phyloP scores from a whole-genome alignment of 768 basidiomycete species.

The Lanmaoa rubissima region DNA sequence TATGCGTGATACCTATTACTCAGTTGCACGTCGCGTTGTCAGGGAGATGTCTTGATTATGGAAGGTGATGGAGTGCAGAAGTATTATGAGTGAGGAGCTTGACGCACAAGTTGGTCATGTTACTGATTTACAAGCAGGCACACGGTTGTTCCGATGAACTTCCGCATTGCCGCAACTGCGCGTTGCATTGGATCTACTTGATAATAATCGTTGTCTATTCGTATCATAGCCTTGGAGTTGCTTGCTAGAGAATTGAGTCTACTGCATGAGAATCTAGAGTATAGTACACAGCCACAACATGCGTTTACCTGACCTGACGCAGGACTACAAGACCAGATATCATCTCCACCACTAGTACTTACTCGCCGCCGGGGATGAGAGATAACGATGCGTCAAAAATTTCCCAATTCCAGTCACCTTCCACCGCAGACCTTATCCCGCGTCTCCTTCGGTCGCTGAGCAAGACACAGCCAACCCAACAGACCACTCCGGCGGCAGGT shows the following conservation, averaged over 20 bases:
- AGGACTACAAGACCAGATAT: not conserved
- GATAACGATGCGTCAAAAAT: not conserved
- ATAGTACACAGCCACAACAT: constrained; percentile 16
- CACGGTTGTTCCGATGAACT: constrained; percentile 69
- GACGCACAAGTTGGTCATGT: not conserved
- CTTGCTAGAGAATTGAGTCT: not conserved
- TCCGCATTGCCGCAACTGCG: constrained; percentile 80
- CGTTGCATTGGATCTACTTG: constrained; percentile 50
- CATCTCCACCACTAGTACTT: not conserved
- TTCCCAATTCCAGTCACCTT: not conserved
- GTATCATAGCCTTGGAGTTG: not conserved
- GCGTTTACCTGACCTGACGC: not conserved
- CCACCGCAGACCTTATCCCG: constrained; percentile 3
- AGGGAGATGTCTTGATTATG: constrained; percentile 83
- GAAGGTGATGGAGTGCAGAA: constrained; percentile 66
- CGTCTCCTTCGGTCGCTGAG: constrained; percentile 19
- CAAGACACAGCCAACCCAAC: constrained; percentile 20
- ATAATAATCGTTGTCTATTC: constrained; percentile 3
- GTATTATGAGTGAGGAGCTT: constrained; percentile 59
- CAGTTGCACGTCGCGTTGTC: constrained; percentile 1
- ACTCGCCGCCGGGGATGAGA: constrained; percentile 5
- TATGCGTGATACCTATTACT: constrained; percentile 1
- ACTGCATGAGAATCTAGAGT: too few relatives aligned
- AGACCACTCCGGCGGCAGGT: constrained; percentile 1
- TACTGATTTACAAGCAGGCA: constrained; percentile 46